phyloP scores from a whole-genome alignment of 495 filamentous ascomycete genomes.

The Tetracladium setigerum region DNA sequence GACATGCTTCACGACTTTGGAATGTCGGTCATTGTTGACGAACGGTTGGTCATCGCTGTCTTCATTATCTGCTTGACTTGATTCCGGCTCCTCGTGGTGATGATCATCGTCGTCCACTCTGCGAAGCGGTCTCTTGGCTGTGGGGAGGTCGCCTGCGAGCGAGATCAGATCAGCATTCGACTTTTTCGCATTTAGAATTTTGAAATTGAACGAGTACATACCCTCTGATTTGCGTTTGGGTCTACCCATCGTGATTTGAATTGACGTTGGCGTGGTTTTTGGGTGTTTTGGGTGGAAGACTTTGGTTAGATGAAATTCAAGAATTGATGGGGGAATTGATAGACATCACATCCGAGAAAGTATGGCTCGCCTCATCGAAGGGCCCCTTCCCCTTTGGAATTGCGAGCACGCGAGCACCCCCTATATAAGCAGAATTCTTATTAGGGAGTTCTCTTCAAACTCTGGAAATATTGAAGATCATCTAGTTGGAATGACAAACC shows the following conservation, averaged over 20 bases:
- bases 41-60: slow-evolving; percentile 7
- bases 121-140: not conserved
- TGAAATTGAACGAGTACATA: not conserved
- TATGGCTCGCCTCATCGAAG: not conserved
- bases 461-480: too few relatives aligned
- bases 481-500: too few relatives aligned
- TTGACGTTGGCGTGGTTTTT: slow-evolving; percentile 4
- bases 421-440: too few relatives aligned
- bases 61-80: too few relatives aligned
- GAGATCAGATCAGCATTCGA: not conserved
- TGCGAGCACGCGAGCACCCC: too few relatives aligned
- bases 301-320: not conserved
- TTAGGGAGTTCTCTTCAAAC: too few relatives aligned
- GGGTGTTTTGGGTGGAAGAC: not conserved
- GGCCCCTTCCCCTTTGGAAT: too few relatives aligned
- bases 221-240: slow-evolving; percentile 19
- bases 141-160: slow-evolving; percentile 5
- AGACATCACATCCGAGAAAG: not conserved
- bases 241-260: too few relatives aligned
- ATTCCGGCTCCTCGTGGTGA: not conserved
- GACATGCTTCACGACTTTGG: slow-evolving; percentile 6
- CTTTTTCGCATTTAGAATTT: too few relatives aligned
- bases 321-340: not conserved
- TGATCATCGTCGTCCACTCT: not conserved
- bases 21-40: slow-evolving; percentile 2